A percentile compares a stretch with the other conserved stretches of the same genome.
phyloP scores from a whole-genome alignment of 495 filamentous ascomycete genomes.

The Penicillium diatomitis region DNA sequence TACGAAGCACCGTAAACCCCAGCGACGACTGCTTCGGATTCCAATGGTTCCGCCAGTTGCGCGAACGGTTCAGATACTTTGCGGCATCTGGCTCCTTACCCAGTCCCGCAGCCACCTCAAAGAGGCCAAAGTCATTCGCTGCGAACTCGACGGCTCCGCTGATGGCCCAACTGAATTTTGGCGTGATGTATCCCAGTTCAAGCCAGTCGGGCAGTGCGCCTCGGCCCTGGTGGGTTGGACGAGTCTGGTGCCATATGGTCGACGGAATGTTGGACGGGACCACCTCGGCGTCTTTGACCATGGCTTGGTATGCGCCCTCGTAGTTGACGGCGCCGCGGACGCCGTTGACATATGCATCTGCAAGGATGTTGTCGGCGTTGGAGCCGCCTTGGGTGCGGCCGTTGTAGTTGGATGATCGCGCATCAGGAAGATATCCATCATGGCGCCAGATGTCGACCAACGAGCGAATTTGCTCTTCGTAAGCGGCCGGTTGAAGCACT shows the following conservation, averaged over 20 bases:
- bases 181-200: constrained; percentile 54
- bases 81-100: constrained; percentile 40
- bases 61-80: constrained; percentile 55
- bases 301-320: constrained; percentile 58
- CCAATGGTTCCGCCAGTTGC: constrained; percentile 70
- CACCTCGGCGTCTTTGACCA: constrained; percentile 62
- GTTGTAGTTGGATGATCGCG: constrained; percentile 61
- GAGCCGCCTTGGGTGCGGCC: constrained; percentile 64
- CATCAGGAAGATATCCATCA: constrained; percentile 59
- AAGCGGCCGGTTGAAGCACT: constrained; percentile 51
- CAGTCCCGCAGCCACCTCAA: constrained; percentile 43
- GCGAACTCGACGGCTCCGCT: constrained; percentile 61
- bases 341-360: constrained; percentile 67
- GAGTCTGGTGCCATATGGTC: constrained; percentile 52
- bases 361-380: constrained; percentile 65
- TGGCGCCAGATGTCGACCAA: constrained; percentile 62
- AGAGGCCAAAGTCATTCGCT: constrained; percentile 58
- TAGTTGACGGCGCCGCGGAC: constrained; percentile 57
- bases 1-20: constrained; percentile 55
- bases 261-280: constrained; percentile 49
- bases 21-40: constrained; percentile 44
- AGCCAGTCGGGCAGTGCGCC: constrained; percentile 66
- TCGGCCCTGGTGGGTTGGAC: constrained; percentile 61
- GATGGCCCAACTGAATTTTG: constrained; percentile 51
- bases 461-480: constrained; percentile 59